Evolutionary conservation across 2,329 filamentous ascomycete genomes (phyloP), one percentile per base, ranked within the genome.

Genomic region (Apiospora hydei): DNA sequence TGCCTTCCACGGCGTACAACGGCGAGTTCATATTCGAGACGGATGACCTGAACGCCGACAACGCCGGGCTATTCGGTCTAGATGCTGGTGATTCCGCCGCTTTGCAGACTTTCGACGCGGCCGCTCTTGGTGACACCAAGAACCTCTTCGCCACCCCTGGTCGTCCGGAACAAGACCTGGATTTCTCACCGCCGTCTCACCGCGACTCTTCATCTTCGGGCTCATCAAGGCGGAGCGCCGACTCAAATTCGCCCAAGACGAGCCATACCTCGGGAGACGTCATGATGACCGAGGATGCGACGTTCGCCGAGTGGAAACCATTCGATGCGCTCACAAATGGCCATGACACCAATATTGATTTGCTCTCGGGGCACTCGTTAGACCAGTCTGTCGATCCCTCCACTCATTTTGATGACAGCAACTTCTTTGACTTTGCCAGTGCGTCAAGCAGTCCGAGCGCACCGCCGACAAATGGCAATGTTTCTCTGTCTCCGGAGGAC

Each of bases 391-490:
- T 76, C 38, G 76, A 77, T 41, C 73, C 75, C 72, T 73, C 79
- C 61, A 74, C 79, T 24, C 70, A 74, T 67, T 74, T 80, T n/a
- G 75, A 80, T 24, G 80, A 81, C 71, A 85, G 86, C 72, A 83
- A 83, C 75, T 83, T 84, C 69, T 89, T 90, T 75, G 87, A 90
- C 74, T 91, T 91, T 77, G 86, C 88, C 21, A 89, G 88, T 75
- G 86, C 87, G 11, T 86, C 88, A 1, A 89, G 86, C 75, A 92
- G 88, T 73, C 88, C 90, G 7, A 85, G 84, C 71, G 82, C 81
- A 11, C 74, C 75, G 2, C 64, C 49, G 34, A 69, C 73, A 43
- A 76, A 73, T 71, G 74, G 70, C 46, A 71, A 69, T 68, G 41
- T 41, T 14, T 70, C 71, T 4, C 30, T 72, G 41, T 76, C 76